Percentiles rank a stretch among this genome's conserved stretches.
Evolutionary conservation across 257 asterid species (phyloP).

Genomic region (Forsythia viridissima): DNA sequence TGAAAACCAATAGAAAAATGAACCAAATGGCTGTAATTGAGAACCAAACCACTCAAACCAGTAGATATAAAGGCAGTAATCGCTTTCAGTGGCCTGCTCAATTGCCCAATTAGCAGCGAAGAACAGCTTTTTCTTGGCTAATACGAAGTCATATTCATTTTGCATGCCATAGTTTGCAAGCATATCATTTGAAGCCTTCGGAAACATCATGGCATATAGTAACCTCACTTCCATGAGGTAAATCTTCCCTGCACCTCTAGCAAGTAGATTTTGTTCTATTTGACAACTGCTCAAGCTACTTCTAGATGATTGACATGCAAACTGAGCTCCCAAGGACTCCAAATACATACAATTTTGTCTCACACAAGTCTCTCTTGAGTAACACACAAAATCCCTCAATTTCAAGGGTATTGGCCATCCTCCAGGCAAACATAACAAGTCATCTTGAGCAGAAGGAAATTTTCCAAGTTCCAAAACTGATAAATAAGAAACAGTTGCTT

Average conservation of each 20-base stretch:
- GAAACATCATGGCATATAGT: conserved; percentile 47
- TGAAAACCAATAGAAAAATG: conserved; percentile 50
- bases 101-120: conserved; percentile 92
- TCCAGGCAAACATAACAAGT: conserved; percentile 66
- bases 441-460: conserved; percentile 46
- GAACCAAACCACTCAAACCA: conserved; percentile 78
- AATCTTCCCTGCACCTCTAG: conserved; percentile 36
- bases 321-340: conserved; percentile 66
- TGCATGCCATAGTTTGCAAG: conserved; percentile 26
- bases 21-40: conserved; percentile 46
- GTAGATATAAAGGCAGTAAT: conserved; percentile 59
- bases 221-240: conserved; percentile 51
- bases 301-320: conserved; percentile 38
- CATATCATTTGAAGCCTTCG: conserved; percentile 31
- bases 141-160: conserved; percentile 39
- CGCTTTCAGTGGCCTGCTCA: conserved; percentile 82
- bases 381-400: conserved; percentile 59
- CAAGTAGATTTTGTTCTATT: conserved; percentile 33
- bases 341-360: conserved; percentile 67
- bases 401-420: conserved; percentile 92
- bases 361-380: conserved; percentile 67
- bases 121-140: conserved; percentile 50
- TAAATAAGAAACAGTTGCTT: conserved; percentile 44
- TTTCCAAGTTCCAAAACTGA: conserved; percentile 40
- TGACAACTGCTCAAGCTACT: conserved; percentile 22